Conservation (phyloP, 2,329 filamentous ascomycete species). For the Fusarium neocosmosporiellum region DNA sequence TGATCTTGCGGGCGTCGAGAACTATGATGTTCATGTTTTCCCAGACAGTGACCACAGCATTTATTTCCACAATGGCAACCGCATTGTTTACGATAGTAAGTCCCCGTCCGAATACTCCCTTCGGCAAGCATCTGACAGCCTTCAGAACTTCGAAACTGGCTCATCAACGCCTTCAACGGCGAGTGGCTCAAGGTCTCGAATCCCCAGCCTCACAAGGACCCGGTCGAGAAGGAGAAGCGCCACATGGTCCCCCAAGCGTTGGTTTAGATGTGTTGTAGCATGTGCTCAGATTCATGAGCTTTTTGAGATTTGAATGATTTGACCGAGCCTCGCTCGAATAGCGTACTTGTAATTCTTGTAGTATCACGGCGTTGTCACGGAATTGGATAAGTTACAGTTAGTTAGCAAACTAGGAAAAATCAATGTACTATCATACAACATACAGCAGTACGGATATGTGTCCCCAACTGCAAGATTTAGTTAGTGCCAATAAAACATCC, state of each 20-base stretch:
- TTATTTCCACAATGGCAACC: conserved; percentile 92
- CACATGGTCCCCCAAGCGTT: background rate
- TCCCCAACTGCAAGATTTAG: conserved; percentile 34
- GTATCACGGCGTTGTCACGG: conserved; percentile 21
- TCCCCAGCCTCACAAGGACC: conserved; percentile 58
- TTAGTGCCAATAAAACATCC: conserved; percentile 40
- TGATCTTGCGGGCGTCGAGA: conserved; percentile 83
- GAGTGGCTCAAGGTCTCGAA: conserved; percentile 79
- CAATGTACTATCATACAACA: conserved; percentile 50
- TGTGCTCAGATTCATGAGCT: background rate
- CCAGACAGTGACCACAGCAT: conserved; percentile 97
- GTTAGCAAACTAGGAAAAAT: conserved; percentile 36
- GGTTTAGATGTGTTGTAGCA: background rate
- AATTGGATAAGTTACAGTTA: conserved; percentile 1
- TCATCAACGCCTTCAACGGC: conserved; percentile 97
- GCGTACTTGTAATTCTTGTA: background rate
- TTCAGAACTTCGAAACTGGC: conserved; percentile 84
- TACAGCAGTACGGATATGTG: conserved; percentile 34
- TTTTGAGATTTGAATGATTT: background rate
- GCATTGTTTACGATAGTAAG: conserved; percentile 93
- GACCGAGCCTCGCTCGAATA: background rate
- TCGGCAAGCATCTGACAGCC: background rate
- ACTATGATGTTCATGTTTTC: conserved; percentile 97
- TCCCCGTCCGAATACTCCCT: conserved; percentile 34
- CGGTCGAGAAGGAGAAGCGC: conserved; percentile 37